These are phyloP conservation scores for Dillenia suffruticosa DNA, from an alignment of 164 flowering plant species.

Conservation along the genomic window DNA sequence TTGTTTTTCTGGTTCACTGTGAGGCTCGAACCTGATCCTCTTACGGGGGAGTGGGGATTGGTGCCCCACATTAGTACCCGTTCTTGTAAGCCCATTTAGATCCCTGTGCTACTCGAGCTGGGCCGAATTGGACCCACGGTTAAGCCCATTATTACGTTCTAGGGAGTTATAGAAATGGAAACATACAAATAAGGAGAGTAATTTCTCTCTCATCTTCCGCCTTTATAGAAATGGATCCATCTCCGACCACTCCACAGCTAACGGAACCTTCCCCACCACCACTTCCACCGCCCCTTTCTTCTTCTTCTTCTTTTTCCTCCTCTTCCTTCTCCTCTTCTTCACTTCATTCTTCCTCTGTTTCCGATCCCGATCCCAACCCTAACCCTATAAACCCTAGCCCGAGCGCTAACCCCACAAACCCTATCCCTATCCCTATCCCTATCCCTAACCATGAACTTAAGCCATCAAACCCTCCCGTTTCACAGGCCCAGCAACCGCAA, in stretches of 20 bases:
- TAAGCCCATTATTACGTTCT: too few relatives aligned
- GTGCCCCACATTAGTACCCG: too few relatives aligned
- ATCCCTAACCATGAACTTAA: slow-evolving; percentile 13
- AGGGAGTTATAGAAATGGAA: too few relatives aligned
- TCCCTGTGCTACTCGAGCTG: too few relatives aligned
- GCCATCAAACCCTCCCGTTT: slow-evolving; percentile 3
- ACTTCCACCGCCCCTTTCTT: slow-evolving; percentile 3
- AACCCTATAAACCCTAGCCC: slow-evolving; percentile 14
- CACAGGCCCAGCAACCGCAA: slow-evolving; percentile 6
- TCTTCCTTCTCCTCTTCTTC: slow-evolving; percentile 7
- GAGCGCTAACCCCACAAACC: slow-evolving; percentile 7
- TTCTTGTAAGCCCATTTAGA: too few relatives aligned
- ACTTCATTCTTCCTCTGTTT: slow-evolving; percentile 8
- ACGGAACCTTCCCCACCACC: slow-evolving; percentile 17
- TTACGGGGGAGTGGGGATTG: too few relatives aligned
- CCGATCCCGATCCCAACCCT: neutral
- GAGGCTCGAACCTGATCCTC: too few relatives aligned
- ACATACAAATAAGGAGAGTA: too few relatives aligned
- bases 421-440: slow-evolving; percentile 23
- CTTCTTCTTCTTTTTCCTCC: slow-evolving; percentile 9
- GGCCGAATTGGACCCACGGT: too few relatives aligned
- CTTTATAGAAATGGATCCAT: too few relatives aligned
- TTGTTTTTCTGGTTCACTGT: too few relatives aligned
- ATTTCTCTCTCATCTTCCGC: neutral
- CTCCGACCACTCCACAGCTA: slow-evolving; percentile 9